Evolutionary conservation across 371 early-diverging fungal species (phyloP), one percentile per base, ranked within the genome.

Genomic region (Syncephalastrum contaminatum): DNA sequence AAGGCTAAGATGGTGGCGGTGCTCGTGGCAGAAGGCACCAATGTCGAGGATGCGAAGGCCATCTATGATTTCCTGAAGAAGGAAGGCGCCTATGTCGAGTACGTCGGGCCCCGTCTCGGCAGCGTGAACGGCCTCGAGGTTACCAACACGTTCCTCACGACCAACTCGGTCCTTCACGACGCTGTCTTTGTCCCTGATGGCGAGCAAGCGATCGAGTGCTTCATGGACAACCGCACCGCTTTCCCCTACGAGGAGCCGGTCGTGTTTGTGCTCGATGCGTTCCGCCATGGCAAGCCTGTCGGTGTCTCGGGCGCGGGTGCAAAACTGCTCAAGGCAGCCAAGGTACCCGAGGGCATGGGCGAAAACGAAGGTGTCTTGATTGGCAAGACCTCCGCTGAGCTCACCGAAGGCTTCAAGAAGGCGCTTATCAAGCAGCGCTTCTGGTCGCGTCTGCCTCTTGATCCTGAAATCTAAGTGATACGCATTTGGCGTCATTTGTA

Each of bases 131-230:
- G 63, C 19, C 18, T 73, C 18, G 25, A 58, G 15, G 55, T 65
- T 8, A 63, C 53, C 8, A 45, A 64, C 14, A 67, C 72, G 10
- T 75, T 68, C 36, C 0, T 58, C 5, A 69, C 69, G 7, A 57
- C 69, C 3, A 51, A 69, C 3, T 71, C 77, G n/a, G 70, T 69
- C 0, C 63, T 71, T 1, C 71, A 46, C 42, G 75, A 75, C 51
- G 72, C 72, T 22, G 64, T 71, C n/a, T 71, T 65, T 57, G 64
- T 75, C 3, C 72, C 72, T n/a, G 66, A 60, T 19, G 75, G 75
- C 8, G 21, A 64, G 21, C 25, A 55, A 10, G 60, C 55, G 1
- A 63, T 71, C 48, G 45, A 69, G 14, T 21, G 4, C 6, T 30
- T 75, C 22, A 54, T 43, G 22, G 47, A 56, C 16, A 22, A 42